phyloP scores from a whole-genome alignment of 1,284 basidiomycete species.

The Ganoderma sp. region DNA sequence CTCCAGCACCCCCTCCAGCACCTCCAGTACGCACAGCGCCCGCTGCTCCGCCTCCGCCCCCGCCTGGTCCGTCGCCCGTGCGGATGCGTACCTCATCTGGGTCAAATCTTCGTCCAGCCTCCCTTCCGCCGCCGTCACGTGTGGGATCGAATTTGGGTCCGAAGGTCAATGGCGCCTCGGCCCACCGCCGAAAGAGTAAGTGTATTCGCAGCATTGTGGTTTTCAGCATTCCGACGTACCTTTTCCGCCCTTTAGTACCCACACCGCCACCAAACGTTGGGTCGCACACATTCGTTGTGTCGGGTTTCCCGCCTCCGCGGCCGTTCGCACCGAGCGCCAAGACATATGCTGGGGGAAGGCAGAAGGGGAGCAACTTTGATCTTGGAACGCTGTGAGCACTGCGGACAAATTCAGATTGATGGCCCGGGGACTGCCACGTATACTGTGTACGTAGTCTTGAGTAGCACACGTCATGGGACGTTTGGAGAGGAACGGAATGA shows the following conservation, averaged over 20 bases:
- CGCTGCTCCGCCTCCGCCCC: slow-evolving; percentile 44
- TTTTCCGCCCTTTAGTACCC: slow-evolving; percentile 56
- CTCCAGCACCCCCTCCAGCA: no score
- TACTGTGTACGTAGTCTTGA: slow-evolving; percentile 16
- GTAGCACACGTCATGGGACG: slow-evolving; percentile 23
- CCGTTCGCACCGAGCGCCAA: slow-evolving; percentile 56
- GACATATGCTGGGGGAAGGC: slow-evolving; percentile 67
- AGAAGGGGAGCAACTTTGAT: slow-evolving; percentile 73
- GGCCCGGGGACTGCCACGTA: slow-evolving; percentile 32
- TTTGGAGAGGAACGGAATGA: slow-evolving; percentile 15
- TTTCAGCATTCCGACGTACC: slow-evolving; percentile 14
- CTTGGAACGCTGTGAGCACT: slow-evolving; percentile 51
- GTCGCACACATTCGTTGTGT: slow-evolving; percentile 69
- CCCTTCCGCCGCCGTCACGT: slow-evolving; percentile 36
- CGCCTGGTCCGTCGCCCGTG: slow-evolving; percentile 43
- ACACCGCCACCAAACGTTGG: slow-evolving; percentile 76
- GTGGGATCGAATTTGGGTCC: slow-evolving; percentile 30
- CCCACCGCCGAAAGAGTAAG: slow-evolving; percentile 59
- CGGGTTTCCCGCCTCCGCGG: slow-evolving; percentile 79
- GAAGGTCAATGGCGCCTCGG: slow-evolving; percentile 37
- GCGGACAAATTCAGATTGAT: slow-evolving; percentile 16
- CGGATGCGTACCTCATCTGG: slow-evolving; percentile 37
- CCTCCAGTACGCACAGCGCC: slow-evolving; percentile 24
- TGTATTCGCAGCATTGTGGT: slow-evolving; percentile 16
- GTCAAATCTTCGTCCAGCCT: slow-evolving; percentile 31